Evolutionary conservation across 495 filamentous ascomycete species (phyloP).

Genomic region (Podospora conica): DNA sequence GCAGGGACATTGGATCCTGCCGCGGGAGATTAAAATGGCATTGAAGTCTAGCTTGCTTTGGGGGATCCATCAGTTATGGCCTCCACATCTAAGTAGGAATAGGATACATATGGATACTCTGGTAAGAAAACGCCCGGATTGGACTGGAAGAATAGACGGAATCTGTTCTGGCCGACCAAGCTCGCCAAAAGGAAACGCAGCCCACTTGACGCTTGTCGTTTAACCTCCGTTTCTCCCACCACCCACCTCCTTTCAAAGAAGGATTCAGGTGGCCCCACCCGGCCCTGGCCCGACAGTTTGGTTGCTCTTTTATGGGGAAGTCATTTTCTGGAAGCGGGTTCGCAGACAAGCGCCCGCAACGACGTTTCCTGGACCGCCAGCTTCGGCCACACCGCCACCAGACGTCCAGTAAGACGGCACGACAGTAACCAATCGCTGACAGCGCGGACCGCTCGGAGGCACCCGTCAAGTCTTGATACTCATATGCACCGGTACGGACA

Average conservation of each 20-base stretch:
- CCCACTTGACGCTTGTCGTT: background rate
- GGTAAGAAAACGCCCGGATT: too few relatives aligned
- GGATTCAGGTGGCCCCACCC: slow-evolving; percentile 3
- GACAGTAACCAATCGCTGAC: too few relatives aligned
- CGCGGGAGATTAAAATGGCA: background rate
- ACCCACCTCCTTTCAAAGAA: too few relatives aligned
- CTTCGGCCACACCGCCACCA: background rate
- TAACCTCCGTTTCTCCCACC: background rate
- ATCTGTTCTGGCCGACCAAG: background rate
- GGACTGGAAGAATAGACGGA: too few relatives aligned
- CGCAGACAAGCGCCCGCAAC: too few relatives aligned
- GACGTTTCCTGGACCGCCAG: background rate
- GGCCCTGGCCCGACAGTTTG: slow-evolving; percentile 15
- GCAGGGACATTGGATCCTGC: background rate
- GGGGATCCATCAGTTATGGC: background rate
- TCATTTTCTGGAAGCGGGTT: slow-evolving; percentile 14
- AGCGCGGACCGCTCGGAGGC: too few relatives aligned
- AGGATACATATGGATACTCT: too few relatives aligned
- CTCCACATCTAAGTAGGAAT: too few relatives aligned
- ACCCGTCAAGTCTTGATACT: too few relatives aligned
- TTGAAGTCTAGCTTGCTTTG: too few relatives aligned
- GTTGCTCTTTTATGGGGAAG: slow-evolving; percentile 14
- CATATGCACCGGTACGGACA: too few relatives aligned
- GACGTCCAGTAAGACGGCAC: too few relatives aligned
- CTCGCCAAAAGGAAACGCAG: background rate